These are phyloP conservation scores for Aspergillus eucalypticola DNA, from an alignment of 2,329 filamentous ascomycete species.

Conservation along the genomic window DNA sequence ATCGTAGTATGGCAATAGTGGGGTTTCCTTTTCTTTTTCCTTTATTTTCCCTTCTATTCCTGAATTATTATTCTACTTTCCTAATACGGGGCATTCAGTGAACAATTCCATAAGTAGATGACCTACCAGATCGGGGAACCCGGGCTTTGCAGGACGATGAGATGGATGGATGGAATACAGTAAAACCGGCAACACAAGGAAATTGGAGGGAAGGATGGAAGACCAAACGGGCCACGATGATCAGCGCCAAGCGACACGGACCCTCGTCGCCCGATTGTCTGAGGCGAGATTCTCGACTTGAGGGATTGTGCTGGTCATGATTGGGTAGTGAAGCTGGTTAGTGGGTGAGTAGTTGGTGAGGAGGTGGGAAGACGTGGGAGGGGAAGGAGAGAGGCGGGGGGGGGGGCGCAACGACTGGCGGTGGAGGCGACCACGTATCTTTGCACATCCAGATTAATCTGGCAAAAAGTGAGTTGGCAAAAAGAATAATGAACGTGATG, in stretches of 20 bases:
- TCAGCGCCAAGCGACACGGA: constrained; percentile 3
- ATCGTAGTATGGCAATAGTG: too few relatives aligned
- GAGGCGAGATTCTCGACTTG: neutral
- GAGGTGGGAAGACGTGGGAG: neutral
- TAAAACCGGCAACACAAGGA: too few relatives aligned
- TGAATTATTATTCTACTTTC: neutral
- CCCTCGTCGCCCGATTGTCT: constrained; percentile 1
- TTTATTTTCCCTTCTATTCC: neutral
- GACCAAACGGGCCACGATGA: neutral
- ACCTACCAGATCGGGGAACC: neutral
- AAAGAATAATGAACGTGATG: too few relatives aligned
- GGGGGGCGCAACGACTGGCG: constrained; percentile 22
- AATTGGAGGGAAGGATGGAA: too few relatives aligned
- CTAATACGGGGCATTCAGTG: neutral
- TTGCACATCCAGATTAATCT: neutral
- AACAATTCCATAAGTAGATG: neutral
- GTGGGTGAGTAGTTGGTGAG: neutral
- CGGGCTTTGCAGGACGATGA: neutral
- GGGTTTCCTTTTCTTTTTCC: too few relatives aligned
- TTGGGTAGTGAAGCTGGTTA: neutral
- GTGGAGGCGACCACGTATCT: constrained; percentile 25
- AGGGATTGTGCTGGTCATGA: neutral
- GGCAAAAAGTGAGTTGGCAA: neutral
- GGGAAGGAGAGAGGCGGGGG: constrained; percentile 5
- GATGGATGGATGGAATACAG: too few relatives aligned